A percentile compares a stretch with the other conserved stretches of the same genome.
Conservation (phyloP, 768 basidiomycete species). For the Mrakia gelida region DNA sequence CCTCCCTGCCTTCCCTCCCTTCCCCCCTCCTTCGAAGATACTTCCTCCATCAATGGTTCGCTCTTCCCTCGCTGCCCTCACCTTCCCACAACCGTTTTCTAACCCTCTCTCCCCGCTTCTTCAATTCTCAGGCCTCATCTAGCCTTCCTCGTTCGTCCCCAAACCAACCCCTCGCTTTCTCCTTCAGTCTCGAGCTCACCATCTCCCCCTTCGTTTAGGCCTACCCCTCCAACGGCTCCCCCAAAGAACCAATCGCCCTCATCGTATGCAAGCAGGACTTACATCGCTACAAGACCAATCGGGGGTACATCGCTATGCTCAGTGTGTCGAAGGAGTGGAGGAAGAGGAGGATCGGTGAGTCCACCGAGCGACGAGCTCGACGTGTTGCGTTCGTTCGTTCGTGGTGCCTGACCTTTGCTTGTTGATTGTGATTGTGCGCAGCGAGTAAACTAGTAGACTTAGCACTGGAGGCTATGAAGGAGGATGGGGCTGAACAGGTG, state of each 20-base stretch:
- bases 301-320: conserved; percentile 98
- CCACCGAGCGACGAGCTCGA: neutral
- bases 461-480: conserved; percentile 79
- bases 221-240: conserved; percentile 51
- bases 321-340: conserved; percentile 79
- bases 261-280: conserved; percentile 96
- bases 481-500: conserved; percentile 79
- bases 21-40: conserved; percentile 48
- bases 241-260: conserved; percentile 68
- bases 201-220: conserved; percentile 48
- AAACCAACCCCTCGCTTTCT: too few relatives aligned
- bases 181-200: neutral
- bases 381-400: neutral
- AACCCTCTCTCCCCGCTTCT: neutral
- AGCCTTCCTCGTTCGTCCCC: conserved; percentile 43
- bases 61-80: neutral
- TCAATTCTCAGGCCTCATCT: neutral
- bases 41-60: conserved; percentile 92
- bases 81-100: neutral
- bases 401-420: conserved; percentile 20
- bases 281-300: conserved; percentile 65
- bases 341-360: conserved; percentile 86
- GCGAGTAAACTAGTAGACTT: conserved; percentile 79
- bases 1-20: neutral
- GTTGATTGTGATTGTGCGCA: conserved; percentile 47